Evolutionary conservation across 768 basidiomycete genomes (phyloP).

Genomic region (Hericium rajendrae): DNA sequence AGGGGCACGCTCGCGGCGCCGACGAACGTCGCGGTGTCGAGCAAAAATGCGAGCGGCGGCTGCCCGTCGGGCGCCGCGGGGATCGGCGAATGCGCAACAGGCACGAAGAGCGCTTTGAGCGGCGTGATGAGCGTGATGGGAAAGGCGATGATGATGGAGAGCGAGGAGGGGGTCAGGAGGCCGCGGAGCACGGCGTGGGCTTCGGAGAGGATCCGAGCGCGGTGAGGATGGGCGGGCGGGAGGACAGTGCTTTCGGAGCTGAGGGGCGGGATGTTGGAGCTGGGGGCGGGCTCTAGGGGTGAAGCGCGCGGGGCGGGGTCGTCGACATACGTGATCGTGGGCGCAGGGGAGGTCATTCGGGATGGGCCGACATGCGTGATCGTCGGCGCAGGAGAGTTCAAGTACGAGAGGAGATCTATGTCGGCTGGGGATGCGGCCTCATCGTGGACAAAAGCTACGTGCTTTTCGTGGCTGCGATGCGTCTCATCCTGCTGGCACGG

Average conservation of each 20-base stretch:
- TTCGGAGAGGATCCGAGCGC: not conserved
- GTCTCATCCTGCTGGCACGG: not conserved
- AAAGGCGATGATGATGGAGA: conserved; percentile 45
- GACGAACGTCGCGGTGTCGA: conserved; percentile 48
- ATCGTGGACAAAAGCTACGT: not conserved
- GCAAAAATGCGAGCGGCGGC: conserved; percentile 53
- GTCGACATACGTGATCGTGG: not conserved
- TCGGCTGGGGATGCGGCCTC: not conserved
- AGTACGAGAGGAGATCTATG: not conserved
- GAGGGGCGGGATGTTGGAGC: not conserved
- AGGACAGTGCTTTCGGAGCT: not conserved
- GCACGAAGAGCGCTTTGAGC: conserved; percentile 53
- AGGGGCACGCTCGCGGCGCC: conserved; percentile 57
- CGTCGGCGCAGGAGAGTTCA: not conserved
- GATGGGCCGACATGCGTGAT: not conserved
- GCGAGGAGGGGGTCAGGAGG: conserved; percentile 37
- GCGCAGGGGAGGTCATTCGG: not conserved
- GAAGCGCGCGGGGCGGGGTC: not conserved
- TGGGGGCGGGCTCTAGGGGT: not conserved
- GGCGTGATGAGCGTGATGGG: conserved; percentile 45
- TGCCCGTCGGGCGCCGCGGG: conserved; percentile 49
- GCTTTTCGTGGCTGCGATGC: not conserved
- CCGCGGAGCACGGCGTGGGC: not conserved
- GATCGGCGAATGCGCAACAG: conserved; percentile 30
- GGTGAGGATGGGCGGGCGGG: not conserved